phyloP scores from a whole-genome alignment of 23 red algal species.

The Cyanidioschyzon merolae region DNA sequence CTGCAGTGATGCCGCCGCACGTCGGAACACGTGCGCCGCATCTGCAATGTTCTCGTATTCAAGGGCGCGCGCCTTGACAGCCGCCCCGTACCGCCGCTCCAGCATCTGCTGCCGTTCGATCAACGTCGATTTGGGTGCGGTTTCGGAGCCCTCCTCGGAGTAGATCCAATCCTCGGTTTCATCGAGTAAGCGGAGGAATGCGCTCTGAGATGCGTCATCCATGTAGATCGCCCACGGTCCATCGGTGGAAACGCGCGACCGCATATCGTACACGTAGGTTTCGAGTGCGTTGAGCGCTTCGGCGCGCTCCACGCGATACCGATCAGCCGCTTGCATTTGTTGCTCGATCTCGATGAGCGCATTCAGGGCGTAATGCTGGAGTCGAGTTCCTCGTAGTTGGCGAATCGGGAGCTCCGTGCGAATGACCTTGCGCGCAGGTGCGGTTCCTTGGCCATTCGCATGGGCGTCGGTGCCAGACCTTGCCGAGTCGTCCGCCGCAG shows the following conservation, averaged over 20 bases:
- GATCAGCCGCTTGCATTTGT: conserved; percentile 72
- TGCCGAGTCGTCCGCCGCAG: not conserved
- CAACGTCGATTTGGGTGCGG: not conserved
- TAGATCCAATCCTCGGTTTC: conserved; percentile 96
- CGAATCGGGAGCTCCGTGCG: conserved; percentile 1
- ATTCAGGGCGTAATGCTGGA: conserved; percentile 1
- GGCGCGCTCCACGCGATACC: conserved; percentile 67
- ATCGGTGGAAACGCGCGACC: conserved; percentile 51
- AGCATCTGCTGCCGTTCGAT: conserved; percentile 2
- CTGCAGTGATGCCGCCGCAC: conserved; percentile 29
- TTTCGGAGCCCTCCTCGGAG: conserved; percentile 49
- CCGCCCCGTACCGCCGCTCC: not conserved
- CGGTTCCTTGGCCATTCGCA: not conserved
- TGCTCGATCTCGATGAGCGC: conserved; percentile 52
- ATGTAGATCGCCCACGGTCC: conserved; percentile 66
- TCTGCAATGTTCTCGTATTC: conserved; percentile 16
- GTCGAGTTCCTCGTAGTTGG: not conserved
- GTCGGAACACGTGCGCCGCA: conserved; percentile 34
- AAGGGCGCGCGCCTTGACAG: not conserved
- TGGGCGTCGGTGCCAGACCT: not conserved
- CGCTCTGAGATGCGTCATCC: conserved; percentile 16
- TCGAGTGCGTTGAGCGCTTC: conserved; percentile 96
- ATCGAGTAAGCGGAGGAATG: conserved; percentile 45
- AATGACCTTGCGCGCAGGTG: not conserved
- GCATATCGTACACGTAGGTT: conserved; percentile 91